Percentiles rank a stretch among this genome's conserved stretches.
Conservation (phyloP, 75 land plant species). For the Chamaecyparis obtusa region DNA sequence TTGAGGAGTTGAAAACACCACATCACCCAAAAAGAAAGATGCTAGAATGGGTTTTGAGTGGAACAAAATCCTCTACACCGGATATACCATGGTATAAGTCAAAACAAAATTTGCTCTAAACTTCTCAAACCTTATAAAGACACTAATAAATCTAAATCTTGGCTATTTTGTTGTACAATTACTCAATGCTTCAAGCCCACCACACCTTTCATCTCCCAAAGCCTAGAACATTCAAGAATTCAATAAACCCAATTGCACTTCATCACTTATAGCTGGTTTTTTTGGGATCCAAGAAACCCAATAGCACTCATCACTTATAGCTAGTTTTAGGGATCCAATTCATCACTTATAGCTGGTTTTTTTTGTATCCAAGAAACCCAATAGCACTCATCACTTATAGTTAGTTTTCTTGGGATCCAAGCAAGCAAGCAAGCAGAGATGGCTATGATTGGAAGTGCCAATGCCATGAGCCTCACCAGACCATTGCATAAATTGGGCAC, state of each 20-base stretch:
- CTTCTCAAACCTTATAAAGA: neutral
- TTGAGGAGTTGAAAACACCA: slow-evolving; percentile 1
- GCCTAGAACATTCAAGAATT: neutral
- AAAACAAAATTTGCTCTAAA: neutral
- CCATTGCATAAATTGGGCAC: neutral
- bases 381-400: too few relatives aligned
- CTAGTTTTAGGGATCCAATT: too few relatives aligned
- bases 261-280: neutral
- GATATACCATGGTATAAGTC: neutral
- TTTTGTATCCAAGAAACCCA: neutral
- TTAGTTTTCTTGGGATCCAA: neutral
- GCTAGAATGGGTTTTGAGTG: neutral
- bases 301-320: too few relatives aligned
- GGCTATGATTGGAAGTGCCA: neutral
- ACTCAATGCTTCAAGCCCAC: neutral
- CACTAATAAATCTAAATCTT: neutral
- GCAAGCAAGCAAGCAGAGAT: neutral
- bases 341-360: neutral
- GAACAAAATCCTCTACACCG: neutral
- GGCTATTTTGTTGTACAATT: neutral
- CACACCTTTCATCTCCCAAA: neutral
- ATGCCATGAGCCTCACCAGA: neutral
- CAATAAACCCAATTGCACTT: neutral
- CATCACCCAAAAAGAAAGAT: neutral
- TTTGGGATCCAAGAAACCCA: neutral